phyloP scores from a whole-genome alignment of 2,329 filamentous ascomycete species.

The Claviceps maximensis region DNA sequence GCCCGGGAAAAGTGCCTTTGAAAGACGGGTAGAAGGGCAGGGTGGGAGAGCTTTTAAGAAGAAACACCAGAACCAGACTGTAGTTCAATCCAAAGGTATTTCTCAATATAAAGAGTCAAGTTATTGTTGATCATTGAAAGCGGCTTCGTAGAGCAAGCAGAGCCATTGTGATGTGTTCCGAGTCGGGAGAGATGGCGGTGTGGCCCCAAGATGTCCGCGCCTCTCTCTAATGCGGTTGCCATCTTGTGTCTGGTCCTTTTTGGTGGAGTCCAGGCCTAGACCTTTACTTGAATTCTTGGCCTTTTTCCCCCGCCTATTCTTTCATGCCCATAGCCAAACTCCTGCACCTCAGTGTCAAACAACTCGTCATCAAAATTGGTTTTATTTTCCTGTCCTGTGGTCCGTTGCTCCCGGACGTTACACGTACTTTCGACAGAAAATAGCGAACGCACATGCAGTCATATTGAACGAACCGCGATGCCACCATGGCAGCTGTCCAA shows the following conservation, averaged over 20 bases:
- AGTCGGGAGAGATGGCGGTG: neutral
- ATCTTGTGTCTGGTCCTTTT: too few relatives aligned
- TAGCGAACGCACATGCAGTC: neutral
- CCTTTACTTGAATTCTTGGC: neutral
- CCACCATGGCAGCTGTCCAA: conserved; percentile 8
- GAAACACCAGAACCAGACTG: too few relatives aligned
- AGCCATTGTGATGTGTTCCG: too few relatives aligned
- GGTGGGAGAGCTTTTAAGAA: too few relatives aligned
- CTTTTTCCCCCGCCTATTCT: neutral
- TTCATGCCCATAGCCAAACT: neutral
- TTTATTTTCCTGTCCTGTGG: neutral
- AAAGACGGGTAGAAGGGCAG: too few relatives aligned
- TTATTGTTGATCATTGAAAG: too few relatives aligned
- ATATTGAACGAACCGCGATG: neutral
- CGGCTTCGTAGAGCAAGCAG: too few relatives aligned
- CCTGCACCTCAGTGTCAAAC: neutral
- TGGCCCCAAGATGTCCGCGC: too few relatives aligned
- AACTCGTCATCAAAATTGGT: neutral
- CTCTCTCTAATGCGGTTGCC: too few relatives aligned
- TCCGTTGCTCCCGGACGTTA: neutral
- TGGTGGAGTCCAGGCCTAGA: neutral
- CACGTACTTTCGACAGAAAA: neutral
- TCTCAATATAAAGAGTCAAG: too few relatives aligned
- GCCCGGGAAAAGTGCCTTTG: too few relatives aligned
- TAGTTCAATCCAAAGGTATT: too few relatives aligned